Conservation (phyloP, 495 filamentous ascomycete genomes). For the Tuber borchii region DNA sequence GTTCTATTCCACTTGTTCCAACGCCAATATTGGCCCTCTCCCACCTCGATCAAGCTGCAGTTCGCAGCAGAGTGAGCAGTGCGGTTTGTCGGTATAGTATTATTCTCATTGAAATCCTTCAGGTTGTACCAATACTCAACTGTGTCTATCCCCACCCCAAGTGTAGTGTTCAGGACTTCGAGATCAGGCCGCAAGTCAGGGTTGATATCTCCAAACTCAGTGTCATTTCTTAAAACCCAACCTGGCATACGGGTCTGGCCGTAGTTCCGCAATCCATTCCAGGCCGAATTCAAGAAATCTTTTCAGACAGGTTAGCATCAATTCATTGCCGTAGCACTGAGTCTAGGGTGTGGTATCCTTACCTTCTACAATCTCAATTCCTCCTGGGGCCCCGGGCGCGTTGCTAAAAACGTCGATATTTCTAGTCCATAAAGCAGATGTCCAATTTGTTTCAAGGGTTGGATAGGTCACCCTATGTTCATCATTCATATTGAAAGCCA, state of each 20-base stretch:
- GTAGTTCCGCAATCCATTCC: neutral
- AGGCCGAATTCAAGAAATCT: neutral
- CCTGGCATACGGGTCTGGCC: neutral
- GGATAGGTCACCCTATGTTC: neutral
- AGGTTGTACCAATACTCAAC: neutral
- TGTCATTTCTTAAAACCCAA: neutral
- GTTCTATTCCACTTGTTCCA: neutral
- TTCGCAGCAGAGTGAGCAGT: neutral
- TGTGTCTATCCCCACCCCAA: neutral
- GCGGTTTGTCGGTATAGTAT: neutral
- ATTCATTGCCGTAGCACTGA: neutral
- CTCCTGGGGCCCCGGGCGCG: accelerated
- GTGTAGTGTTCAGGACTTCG: neutral
- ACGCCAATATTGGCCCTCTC: neutral
- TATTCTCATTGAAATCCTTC: neutral
- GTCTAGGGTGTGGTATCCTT: neutral
- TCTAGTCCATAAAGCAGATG: neutral
- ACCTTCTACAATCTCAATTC: neutral
- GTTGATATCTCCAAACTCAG: neutral
- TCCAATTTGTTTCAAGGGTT: neutral
- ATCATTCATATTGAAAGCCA: neutral
- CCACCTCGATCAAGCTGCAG: neutral
- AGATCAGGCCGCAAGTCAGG: neutral
- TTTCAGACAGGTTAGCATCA: neutral
- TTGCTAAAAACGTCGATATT: neutral